Evolutionary conservation across 495 filamentous ascomycete species (phyloP).

Genomic region (Bryoglossum gracile): DNA sequence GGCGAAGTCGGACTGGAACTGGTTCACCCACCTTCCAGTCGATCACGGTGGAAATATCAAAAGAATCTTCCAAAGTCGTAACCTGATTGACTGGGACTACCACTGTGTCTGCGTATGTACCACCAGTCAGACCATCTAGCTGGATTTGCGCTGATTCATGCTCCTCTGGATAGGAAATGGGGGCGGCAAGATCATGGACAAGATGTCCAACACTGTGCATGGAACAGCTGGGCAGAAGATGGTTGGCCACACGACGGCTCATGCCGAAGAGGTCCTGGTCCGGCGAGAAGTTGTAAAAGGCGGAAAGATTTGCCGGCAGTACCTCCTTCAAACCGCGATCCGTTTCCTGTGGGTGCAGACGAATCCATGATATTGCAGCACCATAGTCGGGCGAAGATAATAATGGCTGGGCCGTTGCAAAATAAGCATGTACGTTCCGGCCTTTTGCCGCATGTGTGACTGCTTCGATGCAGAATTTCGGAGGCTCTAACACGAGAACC

Average conservation of each 20-base stretch:
- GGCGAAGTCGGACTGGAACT: background rate
- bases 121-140: too few relatives aligned
- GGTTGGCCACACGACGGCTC: background rate
- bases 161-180: too few relatives aligned
- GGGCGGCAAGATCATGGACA: too few relatives aligned
- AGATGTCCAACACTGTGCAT: background rate
- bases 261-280: background rate
- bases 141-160: too few relatives aligned
- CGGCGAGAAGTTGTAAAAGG: background rate
- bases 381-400: too few relatives aligned
- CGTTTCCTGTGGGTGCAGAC: background rate
- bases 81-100: background rate
- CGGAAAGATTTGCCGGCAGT: background rate
- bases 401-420: background rate
- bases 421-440: background rate
- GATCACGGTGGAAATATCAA: slow-evolving; percentile 1
- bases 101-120: background rate
- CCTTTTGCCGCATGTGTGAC: background rate
- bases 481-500: background rate
- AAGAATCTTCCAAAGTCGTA: background rate
- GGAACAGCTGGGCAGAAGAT: background rate
- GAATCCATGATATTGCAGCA: background rate
- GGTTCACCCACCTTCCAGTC: slow-evolving; percentile 25
- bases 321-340: background rate
- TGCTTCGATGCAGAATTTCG: background rate